Evolutionary conservation across 1,284 basidiomycete genomes (phyloP).

Genomic region (Ganoderma lingzhi): DNA sequence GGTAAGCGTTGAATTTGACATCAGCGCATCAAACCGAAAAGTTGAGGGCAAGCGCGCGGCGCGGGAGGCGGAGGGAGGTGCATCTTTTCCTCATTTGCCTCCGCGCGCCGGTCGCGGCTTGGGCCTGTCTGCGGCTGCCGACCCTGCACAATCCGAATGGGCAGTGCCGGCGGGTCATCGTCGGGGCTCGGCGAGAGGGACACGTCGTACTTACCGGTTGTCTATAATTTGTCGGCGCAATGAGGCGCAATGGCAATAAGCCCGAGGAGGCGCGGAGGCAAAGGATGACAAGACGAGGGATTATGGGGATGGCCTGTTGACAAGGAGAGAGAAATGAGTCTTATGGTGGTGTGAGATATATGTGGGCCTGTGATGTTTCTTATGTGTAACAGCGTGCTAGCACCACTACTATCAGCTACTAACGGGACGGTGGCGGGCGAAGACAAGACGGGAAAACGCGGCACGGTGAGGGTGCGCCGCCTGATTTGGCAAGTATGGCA

Average conservation of each 20-base stretch:
- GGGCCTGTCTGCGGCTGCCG: neutral
- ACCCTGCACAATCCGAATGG: neutral
- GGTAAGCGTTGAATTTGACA: conserved; percentile 4
- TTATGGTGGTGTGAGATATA: neutral
- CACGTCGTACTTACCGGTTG: neutral
- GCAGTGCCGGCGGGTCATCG: neutral
- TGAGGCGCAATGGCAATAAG: neutral
- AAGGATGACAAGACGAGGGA: neutral
- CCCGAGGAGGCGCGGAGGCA: neutral
- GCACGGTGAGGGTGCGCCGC: neutral
- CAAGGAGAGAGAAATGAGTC: neutral
- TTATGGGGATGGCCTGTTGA: neutral
- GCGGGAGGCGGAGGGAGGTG: neutral
- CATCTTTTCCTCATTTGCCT: neutral
- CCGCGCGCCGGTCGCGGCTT: neutral
- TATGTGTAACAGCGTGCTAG: neutral
- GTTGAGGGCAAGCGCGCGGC: neutral
- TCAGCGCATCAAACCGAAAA: neutral
- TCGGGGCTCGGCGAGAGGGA: neutral
- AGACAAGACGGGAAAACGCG: conserved; percentile 11
- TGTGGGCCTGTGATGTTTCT: conserved; percentile 1
- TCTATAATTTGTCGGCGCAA: neutral
- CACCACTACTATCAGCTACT: neutral
- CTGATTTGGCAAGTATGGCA: conserved; percentile 18
- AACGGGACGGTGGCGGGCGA: neutral